Evolutionary conservation across 139 green algal genomes (phyloP).

Genomic region (Nannochloris sp.): DNA sequence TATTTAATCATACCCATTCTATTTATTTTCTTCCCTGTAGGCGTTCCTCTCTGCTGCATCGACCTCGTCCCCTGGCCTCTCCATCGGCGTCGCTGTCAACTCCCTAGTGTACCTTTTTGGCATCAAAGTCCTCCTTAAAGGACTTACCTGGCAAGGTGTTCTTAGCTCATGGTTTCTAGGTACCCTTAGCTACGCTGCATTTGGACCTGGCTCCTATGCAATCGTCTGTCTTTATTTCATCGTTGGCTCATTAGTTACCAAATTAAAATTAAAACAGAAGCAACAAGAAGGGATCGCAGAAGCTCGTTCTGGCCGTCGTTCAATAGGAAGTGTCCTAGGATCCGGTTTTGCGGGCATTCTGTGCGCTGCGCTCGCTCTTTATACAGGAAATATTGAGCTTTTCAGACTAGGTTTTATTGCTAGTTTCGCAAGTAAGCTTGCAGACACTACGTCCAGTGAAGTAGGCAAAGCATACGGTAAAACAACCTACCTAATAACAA

Average conservation of each 20-base stretch:
- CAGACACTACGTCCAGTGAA: conserved; percentile 90
- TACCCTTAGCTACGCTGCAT: conserved; percentile 60
- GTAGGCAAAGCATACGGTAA: conserved; percentile 94
- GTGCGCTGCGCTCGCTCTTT: conserved; percentile 57
- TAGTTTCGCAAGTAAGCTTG: conserved; percentile 86
- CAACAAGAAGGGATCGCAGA: conserved; percentile 90
- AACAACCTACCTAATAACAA: conserved; percentile 85
- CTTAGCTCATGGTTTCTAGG: conserved; percentile 75
- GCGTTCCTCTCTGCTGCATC: neutral
- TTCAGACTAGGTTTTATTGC: conserved; percentile 69
- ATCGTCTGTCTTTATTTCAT: conserved; percentile 95
- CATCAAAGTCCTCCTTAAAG: conserved; percentile 59
- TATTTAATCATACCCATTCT: too few species aligned
- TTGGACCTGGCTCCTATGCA: conserved; percentile 68
- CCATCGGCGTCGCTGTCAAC: conserved; percentile 36
- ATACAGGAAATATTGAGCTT: conserved; percentile 31
- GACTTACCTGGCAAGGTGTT: conserved; percentile 62
- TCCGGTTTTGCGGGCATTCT: conserved; percentile 75
- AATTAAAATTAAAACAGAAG: conserved; percentile 92
- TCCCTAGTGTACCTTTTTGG: conserved; percentile 52
- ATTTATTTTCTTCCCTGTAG: neutral
- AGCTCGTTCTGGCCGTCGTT: conserved; percentile 64
- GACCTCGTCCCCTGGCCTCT: conserved; percentile 37
- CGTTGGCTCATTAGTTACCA: conserved; percentile 83
- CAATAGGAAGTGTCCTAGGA: conserved; percentile 80